phyloP scores from a whole-genome alignment of 345 rosid species.

The Conringia planisiliqua region DNA sequence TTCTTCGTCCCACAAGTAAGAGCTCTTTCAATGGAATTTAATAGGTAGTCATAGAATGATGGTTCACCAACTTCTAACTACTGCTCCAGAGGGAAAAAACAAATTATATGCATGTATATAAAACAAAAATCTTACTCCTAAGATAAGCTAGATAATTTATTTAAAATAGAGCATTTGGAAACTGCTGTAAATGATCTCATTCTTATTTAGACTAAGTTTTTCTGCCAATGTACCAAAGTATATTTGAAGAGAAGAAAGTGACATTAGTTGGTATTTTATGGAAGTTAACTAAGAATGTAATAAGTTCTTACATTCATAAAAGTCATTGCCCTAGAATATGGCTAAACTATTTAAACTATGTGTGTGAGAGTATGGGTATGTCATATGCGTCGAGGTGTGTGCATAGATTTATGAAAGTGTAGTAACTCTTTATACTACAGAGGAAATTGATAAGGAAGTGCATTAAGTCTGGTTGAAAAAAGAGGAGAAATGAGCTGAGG shows the following conservation, averaged over 20 bases:
- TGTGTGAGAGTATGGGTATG: not conserved
- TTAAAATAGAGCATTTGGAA: not conserved
- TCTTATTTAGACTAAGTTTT: not conserved
- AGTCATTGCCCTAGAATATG: not conserved
- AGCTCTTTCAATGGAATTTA: constrained; percentile 9
- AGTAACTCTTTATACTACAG: constrained; percentile 28
- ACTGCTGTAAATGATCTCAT: not conserved
- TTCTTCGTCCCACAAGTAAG: constrained; percentile 5
- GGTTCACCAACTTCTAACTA: constrained; percentile 32
- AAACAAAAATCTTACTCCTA: not conserved
- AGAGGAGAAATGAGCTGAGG: constrained; percentile 9
- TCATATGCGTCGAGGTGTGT: constrained; percentile 15
- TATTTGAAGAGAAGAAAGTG: not conserved
- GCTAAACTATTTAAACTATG: not conserved
- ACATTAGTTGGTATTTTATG: not conserved
- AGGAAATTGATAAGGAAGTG: constrained; percentile 31
- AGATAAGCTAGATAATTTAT: not conserved
- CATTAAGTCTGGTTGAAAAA: constrained; percentile 31
- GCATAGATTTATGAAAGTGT: constrained; percentile 22
- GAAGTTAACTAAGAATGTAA: not conserved
- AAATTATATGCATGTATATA: not conserved
- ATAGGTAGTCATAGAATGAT: constrained; percentile 18
- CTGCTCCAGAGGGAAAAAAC: not conserved
- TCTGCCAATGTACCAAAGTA: not conserved
- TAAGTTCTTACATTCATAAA: not conserved